Evolutionary conservation across 2,329 filamentous ascomycete species (phyloP), one percentile per base, ranked within the genome.

Genomic region (Simplicillium sp.): DNA sequence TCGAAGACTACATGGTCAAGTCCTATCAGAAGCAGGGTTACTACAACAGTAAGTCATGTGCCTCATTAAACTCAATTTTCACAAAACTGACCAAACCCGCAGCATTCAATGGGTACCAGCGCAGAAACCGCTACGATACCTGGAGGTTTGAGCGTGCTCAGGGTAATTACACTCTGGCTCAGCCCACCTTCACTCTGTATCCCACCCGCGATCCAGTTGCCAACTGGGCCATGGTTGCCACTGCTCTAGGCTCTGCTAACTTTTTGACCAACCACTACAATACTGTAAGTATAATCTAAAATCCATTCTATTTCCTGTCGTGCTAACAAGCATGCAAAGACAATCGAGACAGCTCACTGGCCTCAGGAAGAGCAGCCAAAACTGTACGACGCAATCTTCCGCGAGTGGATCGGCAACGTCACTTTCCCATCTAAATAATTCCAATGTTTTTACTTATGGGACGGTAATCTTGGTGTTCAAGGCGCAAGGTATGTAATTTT

Each of bases 21-120:
- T 38, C 42, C 12, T 44, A 41, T 20, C 14, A 44, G 42, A 44
- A 44, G 38, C 42, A 44, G 16, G 38, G 38, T 5, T 41, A 38
- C 25, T 44, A 41, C 16, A 44, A 41, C 32, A 41, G 41, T 36
- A 36, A 34, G 29, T 34, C 34, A 57, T 14, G 3, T 8, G 13
- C 13, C 9, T 3, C 3, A 15, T 16, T 11, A 1, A 4, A 25
- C 15, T 9, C 3, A n/a, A 7, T 2, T 2, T 20, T 9, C 16
- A 12, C 3, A 25, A 28, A 12, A 11, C n/a, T 18, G 7, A 17
- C 14, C 11, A 12, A 17, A 20, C 17, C 18, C 29, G 18, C 29
- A 40, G 42, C 38, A 6, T 44, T 37, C 38, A 41, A 44, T 25
- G 42, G 42, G 11, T 44, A 44, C 20, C 42, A 41, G 14, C 38